Base-by-base conservation (phyloP, 2,329 filamentous ascomycete genomes). In the Xylariaceae sp. region DNA sequence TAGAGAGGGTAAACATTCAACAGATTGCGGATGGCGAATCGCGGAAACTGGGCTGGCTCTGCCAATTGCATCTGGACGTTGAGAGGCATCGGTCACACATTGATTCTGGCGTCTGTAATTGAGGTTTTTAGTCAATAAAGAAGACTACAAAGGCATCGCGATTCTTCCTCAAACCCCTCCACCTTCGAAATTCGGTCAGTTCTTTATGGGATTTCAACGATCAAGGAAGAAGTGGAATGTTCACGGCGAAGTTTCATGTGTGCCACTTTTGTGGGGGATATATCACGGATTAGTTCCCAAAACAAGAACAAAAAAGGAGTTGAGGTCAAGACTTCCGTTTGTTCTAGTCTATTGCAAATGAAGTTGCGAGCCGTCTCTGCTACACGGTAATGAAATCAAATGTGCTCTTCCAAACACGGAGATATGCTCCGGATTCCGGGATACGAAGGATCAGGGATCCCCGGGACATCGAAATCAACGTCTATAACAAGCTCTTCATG, bases 41-140 rank as follows among this genome's bases (percentile, higher is more conserved):
- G 68, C 73, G 73, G 67, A 67, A 60, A 75, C 70, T 75, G 74
- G 76, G 75, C 77, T 79, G 77, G 76, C 77, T 80, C 77, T 76
- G 76, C 79, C 79, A 79, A 76, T 69, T 82, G 80, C 80, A 83
- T 82, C 80, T 81, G 79, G 78, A 81, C 79, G 78, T 82, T 77
- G 74, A 76, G 74, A 76, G 78, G 77, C 76, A 79, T 82, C 76
- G 79, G 80, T 83, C 79, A 78, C 79, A 78, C 76, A 81, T 80
- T 69, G 67, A 70, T 70, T 78, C 76, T 80, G 80, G 80, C 80
- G 80, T 82, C 79, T 81, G 79, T 82, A 81, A 80, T 81, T 66
- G 76, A 81, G 79, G 79, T 78, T 81, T 79, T 80, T 56, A 78
- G 77, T 80, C 77, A 80, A 77, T 74, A 71, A 72, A 62, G 59